Base-by-base conservation (phyloP, 2,329 filamentous ascomycete species). In the Arthrobotrys musiformis region DNA sequence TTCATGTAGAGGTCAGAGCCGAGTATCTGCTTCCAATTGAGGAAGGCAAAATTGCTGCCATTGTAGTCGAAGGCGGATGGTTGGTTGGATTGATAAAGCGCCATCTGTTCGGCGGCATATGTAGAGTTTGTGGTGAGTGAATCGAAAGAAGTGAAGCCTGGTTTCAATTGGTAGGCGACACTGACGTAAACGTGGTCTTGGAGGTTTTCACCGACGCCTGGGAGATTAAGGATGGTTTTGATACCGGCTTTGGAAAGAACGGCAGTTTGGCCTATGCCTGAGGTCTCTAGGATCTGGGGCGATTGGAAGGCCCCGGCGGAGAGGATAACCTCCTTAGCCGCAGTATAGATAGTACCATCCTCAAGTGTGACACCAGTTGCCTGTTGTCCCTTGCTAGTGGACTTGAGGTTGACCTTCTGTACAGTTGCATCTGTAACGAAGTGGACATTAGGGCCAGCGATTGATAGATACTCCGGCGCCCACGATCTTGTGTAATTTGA, bases 11-110 rank as follows among this genome's bases (percentile, higher is more conserved):
- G 93, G 66, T 92, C 90, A 28, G 93, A 91, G 24, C 93, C 91
- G 35, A 92, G 92, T 81, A 96, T 95, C 85, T 96, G 95, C 81
- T 93, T 93, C 15, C 93, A 95, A 91, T 95, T 95, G 88, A 93
- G 95, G 86, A 96, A 96, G 63, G 92, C 93, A 81, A 94, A 91
- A 77, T 90, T 85, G 58, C 89, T 89, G 44, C 86, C 86, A 81
- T 90, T 89, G 83, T 90, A 79, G 33, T 78, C 78, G 50, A 79
- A 74, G 4, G 64, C 73, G 7, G 78, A 78, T 1, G 78, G 72
- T 44, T 77, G 17, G 13, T 62, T 62, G 30, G 64, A 24, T 40
- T 77, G 72, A 17, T 77, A 77, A 37, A 70, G 72, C 0, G 64
- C 72, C 72, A 77, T 70, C 54, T 77, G 72, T 66, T 77, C 58